Evolutionary conservation across 1,139 yeast species (phyloP).

Genomic region (Saccharomyces hybrid): DNA sequence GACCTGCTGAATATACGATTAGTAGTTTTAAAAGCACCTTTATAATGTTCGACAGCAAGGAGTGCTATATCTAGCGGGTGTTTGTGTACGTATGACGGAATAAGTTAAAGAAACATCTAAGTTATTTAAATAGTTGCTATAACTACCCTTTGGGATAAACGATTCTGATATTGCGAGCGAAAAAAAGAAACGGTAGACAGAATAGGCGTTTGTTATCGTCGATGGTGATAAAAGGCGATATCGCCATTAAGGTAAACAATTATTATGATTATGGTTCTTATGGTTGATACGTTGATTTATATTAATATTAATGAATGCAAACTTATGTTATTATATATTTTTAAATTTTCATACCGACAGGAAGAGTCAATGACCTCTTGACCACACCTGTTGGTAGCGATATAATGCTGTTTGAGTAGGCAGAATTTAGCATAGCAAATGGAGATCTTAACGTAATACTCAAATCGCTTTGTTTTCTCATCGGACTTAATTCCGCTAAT

Average conservation of each 20-base stretch:
- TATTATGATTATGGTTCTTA: not conserved
- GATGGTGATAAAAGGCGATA: not conserved
- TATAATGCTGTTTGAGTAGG: slow-evolving; percentile 9
- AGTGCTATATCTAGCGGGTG: not conserved
- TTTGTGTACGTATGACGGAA: not conserved
- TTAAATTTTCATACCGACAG: slow-evolving; percentile 25
- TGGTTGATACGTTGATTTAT: not conserved
- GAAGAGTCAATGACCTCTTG: slow-evolving; percentile 26
- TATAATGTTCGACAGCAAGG: not conserved
- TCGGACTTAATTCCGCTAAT: slow-evolving; percentile 1
- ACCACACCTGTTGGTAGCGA: slow-evolving; percentile 15
- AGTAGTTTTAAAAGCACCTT: not conserved
- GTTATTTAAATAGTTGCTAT: not conserved
- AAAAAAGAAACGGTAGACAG: not conserved
- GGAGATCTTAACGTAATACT: slow-evolving; percentile 9
- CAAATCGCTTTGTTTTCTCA: slow-evolving; percentile 2
- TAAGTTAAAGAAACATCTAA: not conserved
- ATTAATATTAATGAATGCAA: not conserved
- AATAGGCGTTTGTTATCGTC: not conserved
- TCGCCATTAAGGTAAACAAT: not conserved
- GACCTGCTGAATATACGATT: not conserved
- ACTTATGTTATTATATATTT: slow-evolving; percentile 1
- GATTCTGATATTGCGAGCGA: not conserved
- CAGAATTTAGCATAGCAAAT: slow-evolving; percentile 4
- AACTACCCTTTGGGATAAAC: not conserved